Base-by-base conservation (phyloP, 257 asterid species). In the Penstemon eatonii region DNA sequence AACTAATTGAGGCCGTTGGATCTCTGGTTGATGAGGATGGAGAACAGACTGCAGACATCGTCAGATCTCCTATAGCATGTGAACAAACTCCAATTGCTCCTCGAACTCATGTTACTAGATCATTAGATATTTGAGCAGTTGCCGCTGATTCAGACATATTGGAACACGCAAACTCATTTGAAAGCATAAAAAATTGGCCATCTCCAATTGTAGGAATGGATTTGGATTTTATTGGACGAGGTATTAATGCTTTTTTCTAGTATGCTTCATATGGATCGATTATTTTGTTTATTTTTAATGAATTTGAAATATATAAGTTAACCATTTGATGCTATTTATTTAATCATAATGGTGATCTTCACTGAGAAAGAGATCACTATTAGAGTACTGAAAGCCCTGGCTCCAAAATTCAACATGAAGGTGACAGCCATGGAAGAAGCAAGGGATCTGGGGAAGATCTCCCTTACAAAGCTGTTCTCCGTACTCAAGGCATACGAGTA, bases 21-120 rank as follows among this genome's bases (percentile, higher is more conserved):
- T 47, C 53, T 15, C 18, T 15, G 18, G 18, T 15, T 47, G 53
- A n/a, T 47, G 53, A 47, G 7, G 15, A 11, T 47, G 12, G 3
- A 9, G 40, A 18, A 57, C 70, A 45, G 56, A 59, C 63, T 58
- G 36, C 54, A 4, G 74, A 60, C 12, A 66, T 66, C 50, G 65
- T 15, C 18, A 15, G 61, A 50, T 40, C 81, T 71, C 73, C 87
- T 33, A 33, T 68, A 56, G 18, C 18, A 15, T 15, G 18, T 4
- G 82, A 82, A 66, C 85, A 75, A 72, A 71, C 73, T 59, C 76
- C 87, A 25, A 78, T 84, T 67, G 93, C 89, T 76, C 95, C 95
- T 49, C 79, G 76, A 69, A 83, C 96, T 57, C 93, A 93, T 44
- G 76, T 80, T 66, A 63, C 84, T 52, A 81, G 83, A 74, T 49